Conservation (phyloP, 495 filamentous ascomycete species). For the Cercophora newfieldiana region DNA sequence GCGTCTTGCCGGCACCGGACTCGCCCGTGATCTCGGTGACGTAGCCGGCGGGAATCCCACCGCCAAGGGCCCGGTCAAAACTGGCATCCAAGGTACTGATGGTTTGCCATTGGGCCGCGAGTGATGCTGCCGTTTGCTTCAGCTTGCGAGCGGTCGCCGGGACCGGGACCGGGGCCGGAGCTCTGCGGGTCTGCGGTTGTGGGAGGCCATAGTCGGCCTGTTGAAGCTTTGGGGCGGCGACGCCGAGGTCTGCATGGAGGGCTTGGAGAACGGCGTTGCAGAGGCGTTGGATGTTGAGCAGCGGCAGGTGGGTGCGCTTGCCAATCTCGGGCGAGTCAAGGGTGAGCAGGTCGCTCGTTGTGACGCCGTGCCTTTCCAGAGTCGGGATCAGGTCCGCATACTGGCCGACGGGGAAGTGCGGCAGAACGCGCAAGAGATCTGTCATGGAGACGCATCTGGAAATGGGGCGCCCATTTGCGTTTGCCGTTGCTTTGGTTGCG, state of each 20-base stretch:
- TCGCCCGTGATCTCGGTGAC: slow-evolving; percentile 92
- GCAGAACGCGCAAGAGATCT: slow-evolving; percentile 83
- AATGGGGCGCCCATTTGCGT: not conserved
- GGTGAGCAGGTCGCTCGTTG: slow-evolving; percentile 81
- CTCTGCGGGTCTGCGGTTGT: too few relatives aligned
- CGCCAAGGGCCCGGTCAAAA: slow-evolving; percentile 74
- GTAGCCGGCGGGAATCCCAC: slow-evolving; percentile 81
- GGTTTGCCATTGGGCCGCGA: slow-evolving; percentile 49
- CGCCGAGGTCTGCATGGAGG: slow-evolving; percentile 64
- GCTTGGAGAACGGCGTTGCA: slow-evolving; percentile 61
- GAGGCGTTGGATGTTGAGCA: slow-evolving; percentile 74
- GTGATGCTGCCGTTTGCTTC: slow-evolving; percentile 37
- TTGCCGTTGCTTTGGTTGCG: not conserved
- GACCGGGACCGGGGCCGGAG: not conserved
- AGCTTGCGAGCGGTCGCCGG: not conserved
- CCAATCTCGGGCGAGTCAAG: slow-evolving; percentile 82
- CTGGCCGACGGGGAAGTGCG: slow-evolving; percentile 67
- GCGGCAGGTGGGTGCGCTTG: slow-evolving; percentile 78
- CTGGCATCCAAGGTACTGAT: slow-evolving; percentile 79
- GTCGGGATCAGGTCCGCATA: slow-evolving; percentile 75
- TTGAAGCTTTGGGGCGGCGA: slow-evolving; percentile 22
- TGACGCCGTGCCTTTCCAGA: slow-evolving; percentile 72
- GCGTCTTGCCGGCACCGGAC: slow-evolving; percentile 94
- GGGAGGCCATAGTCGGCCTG: not conserved
- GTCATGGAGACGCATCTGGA: slow-evolving; percentile 58